These are phyloP conservation scores for Serendipita sp. DNA, from an alignment of 768 basidiomycete species.

Conservation along the genomic window DNA sequence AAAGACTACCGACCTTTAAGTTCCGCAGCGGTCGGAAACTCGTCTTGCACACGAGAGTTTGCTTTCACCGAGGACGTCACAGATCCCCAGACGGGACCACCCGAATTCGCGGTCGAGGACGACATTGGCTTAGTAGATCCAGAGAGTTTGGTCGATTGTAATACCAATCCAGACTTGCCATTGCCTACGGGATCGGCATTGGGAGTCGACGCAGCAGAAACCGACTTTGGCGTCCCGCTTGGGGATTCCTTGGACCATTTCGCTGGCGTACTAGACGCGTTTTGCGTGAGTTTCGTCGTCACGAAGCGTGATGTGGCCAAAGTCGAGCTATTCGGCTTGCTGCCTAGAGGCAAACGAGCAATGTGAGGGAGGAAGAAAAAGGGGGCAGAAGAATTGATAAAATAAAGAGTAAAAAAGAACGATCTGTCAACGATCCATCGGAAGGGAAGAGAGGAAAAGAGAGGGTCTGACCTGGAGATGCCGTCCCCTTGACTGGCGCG, in stretches of 20 bases:
- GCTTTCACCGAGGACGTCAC: conserved; percentile 23
- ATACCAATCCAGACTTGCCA: neutral
- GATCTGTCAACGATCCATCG: too few species aligned
- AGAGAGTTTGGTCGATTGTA: neutral
- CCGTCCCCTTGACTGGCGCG: conserved; percentile 11
- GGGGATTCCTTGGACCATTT: conserved; percentile 39
- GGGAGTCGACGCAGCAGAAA: conserved; percentile 49
- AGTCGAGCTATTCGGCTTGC: conserved; percentile 23
- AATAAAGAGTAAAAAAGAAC: too few species aligned
- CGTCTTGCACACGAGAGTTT: conserved; percentile 30
- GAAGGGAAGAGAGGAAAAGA: too few species aligned
- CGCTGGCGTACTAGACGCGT: conserved; percentile 24
- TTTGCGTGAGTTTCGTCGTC: conserved; percentile 60
- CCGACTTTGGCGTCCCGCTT: conserved; percentile 64
- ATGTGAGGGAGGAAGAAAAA: too few species aligned
- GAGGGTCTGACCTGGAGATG: neutral
- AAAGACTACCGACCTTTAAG: conserved; percentile 48
- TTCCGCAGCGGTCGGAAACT: conserved; percentile 96
- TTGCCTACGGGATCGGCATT: conserved; percentile 15
- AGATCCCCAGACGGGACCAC: conserved; percentile 51
- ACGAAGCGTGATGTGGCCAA: conserved; percentile 57
- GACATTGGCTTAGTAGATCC: neutral
- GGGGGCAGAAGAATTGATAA: too few species aligned
- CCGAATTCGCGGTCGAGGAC: neutral
- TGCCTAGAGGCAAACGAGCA: neutral